Evolutionary conservation across 1,284 basidiomycete genomes (phyloP), one percentile per base, ranked within the genome.

Genomic region (Psilocybe mexicana): DNA sequence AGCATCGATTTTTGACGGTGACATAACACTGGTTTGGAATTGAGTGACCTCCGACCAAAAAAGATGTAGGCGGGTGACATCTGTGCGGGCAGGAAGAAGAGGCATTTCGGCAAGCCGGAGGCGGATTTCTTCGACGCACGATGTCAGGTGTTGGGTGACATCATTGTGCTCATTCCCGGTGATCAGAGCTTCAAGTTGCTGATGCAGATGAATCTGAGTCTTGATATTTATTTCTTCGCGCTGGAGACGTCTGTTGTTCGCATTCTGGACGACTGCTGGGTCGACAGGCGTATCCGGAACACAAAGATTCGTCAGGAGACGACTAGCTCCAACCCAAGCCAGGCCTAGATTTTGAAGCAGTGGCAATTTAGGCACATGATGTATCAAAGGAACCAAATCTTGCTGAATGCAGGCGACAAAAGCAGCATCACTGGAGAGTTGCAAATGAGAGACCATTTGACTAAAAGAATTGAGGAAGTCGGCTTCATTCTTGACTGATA

Each of bases 221-320:
- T 70, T 63, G 0, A 92, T 67, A n/a, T 77, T 69, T 0, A 71
- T 66, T 14, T 79, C 70, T 54, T 86, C 78, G n/a, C 76, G 67
- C n/a, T 69, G 65, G 65, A 82, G 76, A 46, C 89, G 84, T 40
- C 79, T 74, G 4, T 72, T 72, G 0, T 80, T 76, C 38, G 83
- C 84, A 46, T 79, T 80, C 52, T 87, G 81, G 35, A 90, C 81
- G 18, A 87, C 86, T 12, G 90, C 85, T 7, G 96, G 96, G 70
- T 99, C 97, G 54, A 98, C 76, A 1, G 96, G 94, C 3, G 88
- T 77, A 67, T 93, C 85, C 0, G 97, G 95, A 48, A 98, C 80
- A 69, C 91, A 92, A n/a, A 96, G 79, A 1, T 85, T 77, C 14
- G 93, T 69, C 30, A 92, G 71, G 52, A 84, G 66, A 30, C 78